Evolutionary conservation across 2,329 filamentous ascomycete species (phyloP).

Genomic region (Capronia americana): DNA sequence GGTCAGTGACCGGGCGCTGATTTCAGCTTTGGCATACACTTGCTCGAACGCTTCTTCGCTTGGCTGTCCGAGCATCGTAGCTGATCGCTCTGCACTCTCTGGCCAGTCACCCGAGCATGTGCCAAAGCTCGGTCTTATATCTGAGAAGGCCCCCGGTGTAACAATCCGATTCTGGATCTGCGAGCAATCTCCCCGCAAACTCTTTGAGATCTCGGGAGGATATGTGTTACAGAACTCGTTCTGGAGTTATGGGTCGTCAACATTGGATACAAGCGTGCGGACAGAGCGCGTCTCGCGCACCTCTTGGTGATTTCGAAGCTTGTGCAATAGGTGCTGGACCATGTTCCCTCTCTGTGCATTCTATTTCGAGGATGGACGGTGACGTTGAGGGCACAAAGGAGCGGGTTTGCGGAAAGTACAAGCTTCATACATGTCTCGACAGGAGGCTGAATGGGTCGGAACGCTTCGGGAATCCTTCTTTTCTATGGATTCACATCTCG

Average conservation of each 20-base stretch:
- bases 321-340: no score
- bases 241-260: not conserved
- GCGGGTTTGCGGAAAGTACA: no score
- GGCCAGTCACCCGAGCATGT: not conserved
- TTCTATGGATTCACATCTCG: no score
- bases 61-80: not conserved
- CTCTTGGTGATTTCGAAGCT: not conserved
- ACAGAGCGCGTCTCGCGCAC: not conserved
- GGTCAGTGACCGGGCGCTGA: no score
- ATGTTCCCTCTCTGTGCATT: no score
- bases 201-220: not conserved
- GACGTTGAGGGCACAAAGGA: no score
- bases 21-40: not conserved
- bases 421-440: no score
- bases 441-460: no score
- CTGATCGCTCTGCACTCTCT: not conserved
- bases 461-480: no score
- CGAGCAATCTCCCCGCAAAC: not conserved
- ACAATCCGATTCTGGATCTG: not conserved
- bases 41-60: not conserved
- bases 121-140: not conserved
- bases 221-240: not conserved
- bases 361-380: no score
- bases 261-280: not conserved
- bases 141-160: not conserved